Evolutionary conservation across 306 rosid genomes (phyloP).

Genomic region (Vigna radiata): DNA sequence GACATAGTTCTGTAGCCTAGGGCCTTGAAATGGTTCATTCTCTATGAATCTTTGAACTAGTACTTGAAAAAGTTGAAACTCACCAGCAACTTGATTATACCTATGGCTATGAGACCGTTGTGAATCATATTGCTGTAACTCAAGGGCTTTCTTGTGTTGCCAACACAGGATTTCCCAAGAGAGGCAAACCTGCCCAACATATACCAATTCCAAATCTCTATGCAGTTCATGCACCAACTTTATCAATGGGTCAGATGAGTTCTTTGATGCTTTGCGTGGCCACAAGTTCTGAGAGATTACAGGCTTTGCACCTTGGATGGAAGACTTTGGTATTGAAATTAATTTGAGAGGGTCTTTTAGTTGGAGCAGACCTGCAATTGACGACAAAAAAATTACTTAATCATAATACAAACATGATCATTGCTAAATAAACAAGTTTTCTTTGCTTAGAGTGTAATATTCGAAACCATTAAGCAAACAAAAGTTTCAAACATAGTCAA

Average conservation of each 20-base stretch:
- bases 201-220: constrained; percentile 81
- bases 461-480: constrained; percentile 21
- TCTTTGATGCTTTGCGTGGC: constrained; percentile 58
- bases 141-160: constrained; percentile 76
- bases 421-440: constrained; percentile 30
- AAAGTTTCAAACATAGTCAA: constrained; percentile 35
- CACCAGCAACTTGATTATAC: constrained; percentile 74
- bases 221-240: constrained; percentile 67
- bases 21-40: constrained; percentile 83
- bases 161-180: constrained; percentile 96
- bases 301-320: constrained; percentile 52
- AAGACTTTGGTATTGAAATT: constrained; percentile 54
- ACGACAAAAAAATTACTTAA: constrained; percentile 35
- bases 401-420: constrained; percentile 34
- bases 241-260: constrained; percentile 53
- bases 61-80: constrained; percentile 86
- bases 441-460: constrained; percentile 51
- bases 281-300: constrained; percentile 59
- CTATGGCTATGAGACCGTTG: constrained; percentile 45
- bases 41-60: constrained; percentile 77
- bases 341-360: constrained; percentile 62
- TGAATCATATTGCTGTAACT: constrained; percentile 57
- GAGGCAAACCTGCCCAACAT: constrained; percentile 93
- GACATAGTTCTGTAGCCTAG: constrained; percentile 74
- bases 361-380: constrained; percentile 72